phyloP scores from a whole-genome alignment of 2,329 filamentous ascomycete species.

The Hypoxylon sp. region DNA sequence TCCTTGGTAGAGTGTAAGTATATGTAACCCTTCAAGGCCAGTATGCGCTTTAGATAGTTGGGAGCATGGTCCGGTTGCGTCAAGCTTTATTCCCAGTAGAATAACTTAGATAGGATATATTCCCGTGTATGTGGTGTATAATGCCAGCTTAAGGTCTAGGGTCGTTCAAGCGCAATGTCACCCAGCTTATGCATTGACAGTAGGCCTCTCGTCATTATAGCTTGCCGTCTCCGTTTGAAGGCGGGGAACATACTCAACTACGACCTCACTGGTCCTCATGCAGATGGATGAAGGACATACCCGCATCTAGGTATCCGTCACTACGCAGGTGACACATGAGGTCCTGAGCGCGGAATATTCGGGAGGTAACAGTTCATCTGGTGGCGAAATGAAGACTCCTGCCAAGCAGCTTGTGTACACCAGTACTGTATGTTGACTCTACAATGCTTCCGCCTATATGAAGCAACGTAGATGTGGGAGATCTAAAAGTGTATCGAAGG shows the following conservation, averaged over 20 bases:
- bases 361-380: conserved; percentile 32
- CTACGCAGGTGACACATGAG: conserved; percentile 13
- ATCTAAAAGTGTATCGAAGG: conserved; percentile 9
- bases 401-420: conserved; percentile 36
- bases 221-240: conserved; percentile 4
- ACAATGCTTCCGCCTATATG: conserved; percentile 13
- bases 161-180: conserved; percentile 14
- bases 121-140: conserved; percentile 20
- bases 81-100: background rate
- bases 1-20: background rate
- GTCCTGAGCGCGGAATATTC: conserved; percentile 25
- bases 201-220: conserved; percentile 13
- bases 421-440: conserved; percentile 31
- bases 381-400: conserved; percentile 16
- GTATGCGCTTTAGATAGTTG: background rate
- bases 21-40: conserved; percentile 5
- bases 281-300: conserved; percentile 4
- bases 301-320: conserved; percentile 8
- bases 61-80: background rate
- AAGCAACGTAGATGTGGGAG: conserved; percentile 21
- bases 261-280: conserved; percentile 15
- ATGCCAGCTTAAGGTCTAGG: conserved; percentile 24
- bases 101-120: conserved; percentile 12
- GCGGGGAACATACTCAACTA: conserved; percentile 29
- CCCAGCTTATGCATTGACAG: conserved; percentile 7